Evolutionary conservation across 1,284 basidiomycete genomes (phyloP).

Genomic region (Pseudomicrostroma phylloplanum): DNA sequence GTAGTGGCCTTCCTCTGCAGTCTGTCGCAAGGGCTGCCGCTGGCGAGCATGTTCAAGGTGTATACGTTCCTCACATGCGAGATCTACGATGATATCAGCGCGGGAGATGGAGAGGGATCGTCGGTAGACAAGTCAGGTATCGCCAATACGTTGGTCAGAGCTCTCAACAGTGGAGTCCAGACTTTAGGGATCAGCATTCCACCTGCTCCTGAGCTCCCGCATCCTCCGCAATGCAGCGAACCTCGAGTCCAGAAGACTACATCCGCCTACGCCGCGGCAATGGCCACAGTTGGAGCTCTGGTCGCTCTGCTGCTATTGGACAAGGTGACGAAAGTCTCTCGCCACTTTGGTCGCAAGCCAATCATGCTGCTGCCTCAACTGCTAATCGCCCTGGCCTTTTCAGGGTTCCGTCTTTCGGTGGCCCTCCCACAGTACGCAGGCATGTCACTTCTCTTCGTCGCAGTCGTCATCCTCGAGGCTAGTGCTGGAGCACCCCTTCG

Average conservation of each 20-base stretch:
- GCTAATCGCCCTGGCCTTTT: conserved; percentile 28
- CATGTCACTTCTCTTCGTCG: conserved; percentile 26
- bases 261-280: conserved; percentile 35
- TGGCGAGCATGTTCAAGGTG: conserved; percentile 41
- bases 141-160: not conserved
- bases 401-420: conserved; percentile 30
- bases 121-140: not conserved
- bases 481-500: conserved; percentile 36
- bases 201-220: conserved; percentile 31
- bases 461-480: conserved; percentile 34
- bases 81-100: conserved; percentile 23
- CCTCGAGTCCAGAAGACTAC: conserved; percentile 37
- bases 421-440: conserved; percentile 26
- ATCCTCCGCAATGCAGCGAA: conserved; percentile 27
- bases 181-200: not conserved
- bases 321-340: conserved; percentile 24
- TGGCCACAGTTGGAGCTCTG: conserved; percentile 38
- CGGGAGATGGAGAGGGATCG: not conserved
- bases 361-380: conserved; percentile 30
- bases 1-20: conserved; percentile 35
- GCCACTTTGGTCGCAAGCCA: conserved; percentile 36
- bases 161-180: not conserved
- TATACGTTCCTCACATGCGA: conserved; percentile 42
- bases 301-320: conserved; percentile 34
- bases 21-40: conserved; percentile 36